Base-by-base conservation (phyloP, 1,284 basidiomycete genomes). In the Boletus mariae region DNA sequence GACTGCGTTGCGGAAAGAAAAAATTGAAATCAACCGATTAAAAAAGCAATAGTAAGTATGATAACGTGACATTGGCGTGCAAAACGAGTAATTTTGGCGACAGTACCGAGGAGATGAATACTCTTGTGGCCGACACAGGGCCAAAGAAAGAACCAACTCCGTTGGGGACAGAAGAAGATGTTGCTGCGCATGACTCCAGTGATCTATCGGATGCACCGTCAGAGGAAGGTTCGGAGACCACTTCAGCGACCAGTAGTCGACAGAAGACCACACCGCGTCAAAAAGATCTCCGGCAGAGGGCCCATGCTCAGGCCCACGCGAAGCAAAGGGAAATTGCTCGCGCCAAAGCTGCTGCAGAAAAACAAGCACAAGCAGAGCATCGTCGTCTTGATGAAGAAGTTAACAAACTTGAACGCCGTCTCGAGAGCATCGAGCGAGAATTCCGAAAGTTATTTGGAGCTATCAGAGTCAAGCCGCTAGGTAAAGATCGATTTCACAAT, bases 1-100 rank as follows among this genome's bases (percentile, higher is more conserved):
- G 55, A 98, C 97, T 10, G 91, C 94, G 42, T 77, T 97, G 48
- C 77, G 96, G 59, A 99, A 99, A 74, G 93, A 96, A 70, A 92
- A 95, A 70, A 92, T 96, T 35, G 96, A 99, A 60, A 83, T 95
- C 49, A 95, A 94, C 70, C 80, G 95, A 56, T 79, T 87, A 61
- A 88, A 89, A 73, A 94, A 92, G 71, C 84, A 88, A 65, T 79
- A 87, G 92, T 94, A 68, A 74, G 92, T 83, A 29, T 40, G 40
- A 28, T 31, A 41, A 35, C 47, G 34, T 51, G 37, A n/a, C n/a
- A 34, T 45, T 25, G 31, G 8, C 47, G 31, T 57, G 28, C 52
- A 44, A 31, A 49, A 40, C 32, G 54, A 47, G 29, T 57, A 26
- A 59, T 46, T 54, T 41, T 38, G 49, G 52, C 50, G 34, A 45